phyloP scores from a whole-genome alignment of 305 asterid species.

The Solanum aculeatissimum region DNA sequence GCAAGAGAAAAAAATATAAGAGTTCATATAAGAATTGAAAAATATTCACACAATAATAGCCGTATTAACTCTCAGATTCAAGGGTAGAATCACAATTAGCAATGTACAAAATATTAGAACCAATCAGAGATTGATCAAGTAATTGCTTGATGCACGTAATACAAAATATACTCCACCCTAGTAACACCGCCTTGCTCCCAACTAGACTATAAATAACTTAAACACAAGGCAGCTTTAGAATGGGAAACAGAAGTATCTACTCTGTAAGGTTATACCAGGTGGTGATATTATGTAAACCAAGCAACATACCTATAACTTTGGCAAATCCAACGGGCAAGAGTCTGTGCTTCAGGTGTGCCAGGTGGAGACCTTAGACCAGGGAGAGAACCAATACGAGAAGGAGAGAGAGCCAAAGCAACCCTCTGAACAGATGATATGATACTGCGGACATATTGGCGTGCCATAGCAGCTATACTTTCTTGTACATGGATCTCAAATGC shows the following conservation, averaged over 20 bases:
- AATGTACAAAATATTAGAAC: background rate
- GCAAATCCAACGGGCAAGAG: conserved; percentile 80
- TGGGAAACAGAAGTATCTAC: background rate
- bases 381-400: conserved; percentile 41
- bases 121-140: background rate
- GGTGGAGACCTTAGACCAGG: conserved; percentile 50
- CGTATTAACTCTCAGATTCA: background rate
- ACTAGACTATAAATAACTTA: background rate
- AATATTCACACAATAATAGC: background rate
- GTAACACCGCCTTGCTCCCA: background rate
- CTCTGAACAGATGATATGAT: conserved; percentile 92
- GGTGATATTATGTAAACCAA: background rate
- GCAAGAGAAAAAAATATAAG: background rate
- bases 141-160: background rate
- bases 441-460: conserved; percentile 83
- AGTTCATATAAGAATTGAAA: background rate
- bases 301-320: conserved; percentile 75
- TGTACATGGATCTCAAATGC: conserved; percentile 83
- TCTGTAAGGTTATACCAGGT: background rate
- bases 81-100: background rate
- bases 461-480: conserved; percentile 77
- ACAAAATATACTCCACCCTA: background rate
- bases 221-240: background rate
- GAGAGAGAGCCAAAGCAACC: conserved; percentile 89
- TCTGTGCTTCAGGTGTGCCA: conserved; percentile 77